Evolutionary conservation across 192 early-diverging fungal genomes (phyloP), one percentile per base, ranked within the genome.

Genomic region (Lunasporangiospora selenospora): DNA sequence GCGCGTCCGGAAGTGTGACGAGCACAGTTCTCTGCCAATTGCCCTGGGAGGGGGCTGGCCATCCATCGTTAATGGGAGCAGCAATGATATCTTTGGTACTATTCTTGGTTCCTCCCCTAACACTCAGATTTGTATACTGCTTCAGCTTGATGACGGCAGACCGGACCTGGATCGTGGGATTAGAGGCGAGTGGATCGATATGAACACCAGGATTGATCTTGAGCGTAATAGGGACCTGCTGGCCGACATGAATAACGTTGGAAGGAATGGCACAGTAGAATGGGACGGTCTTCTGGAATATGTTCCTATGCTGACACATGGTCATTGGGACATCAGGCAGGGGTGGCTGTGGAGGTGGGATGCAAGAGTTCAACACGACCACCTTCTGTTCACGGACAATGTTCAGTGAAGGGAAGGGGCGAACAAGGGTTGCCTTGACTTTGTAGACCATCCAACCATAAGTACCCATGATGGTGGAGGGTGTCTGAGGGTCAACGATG

Each of bases 61-160:
- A 67, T 1, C 50, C 65, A 19, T 46, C 56, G 8, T 45, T 39
- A 31, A 58, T 7, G 1, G 10, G 18, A 2, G 53, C 8, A 12
- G n/a, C 47, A 33, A 67, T 11, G 23, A 67, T 13, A 15, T 53
- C 50, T 19, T 53, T 53, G 9, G 29, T 45, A 6, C 29, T 15
- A 2, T 19, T 29, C 21, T 59, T 67, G 49, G 4, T 6, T 0
- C 21, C 57, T 15, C 29, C 18, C 30, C 11, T 45, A 13, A 54
- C 51, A 7, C 3, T 3, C 4, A 67, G 37, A 0, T 13, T 44
- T 0, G 65, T 51, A 24, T 67, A 67, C 27, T 67, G 49, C 56
- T 67, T 67, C 56, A 67, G 15, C 36, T 67, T 67, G 11, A 67
- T 19, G 34, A 53, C 50, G 4, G 53, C 65, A 23, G 49, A 53